A percentile compares a stretch with the other conserved stretches of the same genome.
Evolutionary conservation across 441 rosid species (phyloP).

Genomic region (Mallotus repandus): DNA sequence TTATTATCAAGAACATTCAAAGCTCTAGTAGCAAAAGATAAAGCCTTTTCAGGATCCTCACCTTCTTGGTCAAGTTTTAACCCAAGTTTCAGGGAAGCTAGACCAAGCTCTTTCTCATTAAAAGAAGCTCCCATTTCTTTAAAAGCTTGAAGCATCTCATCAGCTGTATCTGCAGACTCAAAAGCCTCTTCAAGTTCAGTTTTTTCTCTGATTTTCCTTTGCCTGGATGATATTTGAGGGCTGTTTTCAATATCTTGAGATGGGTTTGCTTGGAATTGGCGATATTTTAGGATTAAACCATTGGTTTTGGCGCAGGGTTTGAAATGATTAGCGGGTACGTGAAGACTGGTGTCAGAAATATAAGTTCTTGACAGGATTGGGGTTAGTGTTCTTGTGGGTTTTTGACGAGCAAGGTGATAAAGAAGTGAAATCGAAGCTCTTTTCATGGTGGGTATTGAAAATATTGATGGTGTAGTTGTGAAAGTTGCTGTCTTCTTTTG

Average conservation of each 20-base stretch:
- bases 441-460: constrained; percentile 42
- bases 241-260: constrained; percentile 49
- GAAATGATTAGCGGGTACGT: constrained; percentile 27
- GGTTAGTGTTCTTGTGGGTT: constrained; percentile 22
- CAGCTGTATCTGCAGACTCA: constrained; percentile 70
- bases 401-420: constrained; percentile 40
- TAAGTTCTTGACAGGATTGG: constrained; percentile 30
- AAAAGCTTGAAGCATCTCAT: constrained; percentile 71
- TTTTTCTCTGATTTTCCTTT: constrained; percentile 54
- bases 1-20: constrained; percentile 54
- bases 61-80: constrained; percentile 86
- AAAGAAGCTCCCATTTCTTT: constrained; percentile 71
- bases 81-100: constrained; percentile 75
- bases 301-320: constrained; percentile 38
- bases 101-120: constrained; percentile 70
- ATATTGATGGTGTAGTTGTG: neutral
- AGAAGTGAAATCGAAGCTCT: constrained; percentile 54
- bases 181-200: constrained; percentile 77
- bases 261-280: constrained; percentile 37
- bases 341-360: constrained; percentile 27
- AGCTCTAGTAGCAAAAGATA: constrained; percentile 66
- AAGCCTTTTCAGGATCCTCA: constrained; percentile 66
- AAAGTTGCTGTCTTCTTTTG: neutral
- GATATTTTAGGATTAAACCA: constrained; percentile 33
- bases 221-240: constrained; percentile 49